Evolutionary conservation across 2,329 filamentous ascomycete genomes (phyloP), one percentile per base, ranked within the genome.

Genomic region (Corynespora cassiicola): DNA sequence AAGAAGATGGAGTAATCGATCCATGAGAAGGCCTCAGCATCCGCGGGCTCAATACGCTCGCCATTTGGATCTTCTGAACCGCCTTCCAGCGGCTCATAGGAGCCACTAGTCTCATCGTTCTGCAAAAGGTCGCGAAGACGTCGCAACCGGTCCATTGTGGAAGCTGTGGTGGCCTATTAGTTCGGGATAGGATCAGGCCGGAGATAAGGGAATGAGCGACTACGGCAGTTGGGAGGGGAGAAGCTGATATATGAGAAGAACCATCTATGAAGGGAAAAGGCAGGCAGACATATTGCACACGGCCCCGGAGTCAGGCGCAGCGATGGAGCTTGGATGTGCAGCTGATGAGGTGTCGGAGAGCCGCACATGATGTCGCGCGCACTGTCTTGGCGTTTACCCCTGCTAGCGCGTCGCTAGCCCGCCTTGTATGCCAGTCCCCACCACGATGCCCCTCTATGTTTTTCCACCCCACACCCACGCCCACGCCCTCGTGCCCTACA

Each of bases 1-100:
- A 87, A 75, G 69, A 97, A 97, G 62, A 96, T 85, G 55, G 72
- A 74, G 70, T 97, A 99, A 66, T 95, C 88, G 22, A 88, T 62
- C 84, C 87, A 90, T 47, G 90, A 95, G 72, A 96, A 96, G 22
- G 47, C 36, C 41, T 45, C 47, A n/a, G 57, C 36, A 26, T 54
- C 48, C 8, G 40, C 25, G 21, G 54, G 41, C 14, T 64, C 56
- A 27, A 65, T 65, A n/a, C 29, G 53, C 20, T 68, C 62, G 25
- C 63, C 65, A 44, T 69, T 56, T 22, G 52, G 53, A 17, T 43
- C 40, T 39, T 67, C 65, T 6, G 61, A 66, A 11, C 66, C 62
- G n/a, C 65, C 65, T 36, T 67, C 54, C 6, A 71, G 54, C 11
- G 65, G 64, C 47, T 70, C 66, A 45, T 71, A 71, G 2, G 61